Percentiles rank a stretch among this genome's conserved stretches.
phyloP scores from a whole-genome alignment of 805 yeast genomes.

The Scheffersomyces spartinae region DNA sequence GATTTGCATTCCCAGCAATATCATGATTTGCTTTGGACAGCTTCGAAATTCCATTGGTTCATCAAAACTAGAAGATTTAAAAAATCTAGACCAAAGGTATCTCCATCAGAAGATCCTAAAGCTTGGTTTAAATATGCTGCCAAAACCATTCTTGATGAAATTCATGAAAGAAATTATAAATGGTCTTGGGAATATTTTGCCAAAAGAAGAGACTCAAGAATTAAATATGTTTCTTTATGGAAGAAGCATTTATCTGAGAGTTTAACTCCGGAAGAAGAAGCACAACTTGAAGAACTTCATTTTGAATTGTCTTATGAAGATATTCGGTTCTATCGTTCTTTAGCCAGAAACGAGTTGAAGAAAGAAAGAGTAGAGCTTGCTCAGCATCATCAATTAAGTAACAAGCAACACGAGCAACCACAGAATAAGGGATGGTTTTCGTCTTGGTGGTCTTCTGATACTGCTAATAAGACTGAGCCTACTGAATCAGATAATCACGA shows the following conservation, averaged over 20 bases:
- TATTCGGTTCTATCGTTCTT: slow-evolving; percentile 71
- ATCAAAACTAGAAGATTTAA: slow-evolving; percentile 66
- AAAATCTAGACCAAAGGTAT: slow-evolving; percentile 50
- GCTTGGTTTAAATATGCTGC: slow-evolving; percentile 82
- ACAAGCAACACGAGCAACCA: slow-evolving; percentile 4
- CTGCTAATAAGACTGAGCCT: slow-evolving; percentile 15
- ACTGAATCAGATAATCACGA: slow-evolving; percentile 26
- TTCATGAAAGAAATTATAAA: slow-evolving; percentile 66
- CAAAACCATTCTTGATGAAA: slow-evolving; percentile 60
- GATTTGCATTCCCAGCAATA: slow-evolving; percentile 80
- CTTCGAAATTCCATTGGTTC: slow-evolving; percentile 73
- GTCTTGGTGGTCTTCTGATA: slow-evolving; percentile 44
- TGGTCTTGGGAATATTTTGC: slow-evolving; percentile 87
- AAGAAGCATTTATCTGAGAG: slow-evolving; percentile 37
- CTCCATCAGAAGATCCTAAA: slow-evolving; percentile 49
- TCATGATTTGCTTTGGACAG: slow-evolving; percentile 66
- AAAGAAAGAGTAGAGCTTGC: slow-evolving; percentile 33
- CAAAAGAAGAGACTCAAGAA: slow-evolving; percentile 61
- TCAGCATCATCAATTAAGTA: slow-evolving; percentile 6
- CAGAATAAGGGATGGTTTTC: slow-evolving; percentile 50
- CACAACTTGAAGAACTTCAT: slow-evolving; percentile 43
- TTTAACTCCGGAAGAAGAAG: slow-evolving; percentile 16
- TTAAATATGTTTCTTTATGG: slow-evolving; percentile 58
- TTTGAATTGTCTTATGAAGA: slow-evolving; percentile 58
- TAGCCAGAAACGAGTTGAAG: slow-evolving; percentile 58